phyloP scores from a whole-genome alignment of 2,329 filamentous ascomycete genomes.

The Zymoseptoria passerinii region DNA sequence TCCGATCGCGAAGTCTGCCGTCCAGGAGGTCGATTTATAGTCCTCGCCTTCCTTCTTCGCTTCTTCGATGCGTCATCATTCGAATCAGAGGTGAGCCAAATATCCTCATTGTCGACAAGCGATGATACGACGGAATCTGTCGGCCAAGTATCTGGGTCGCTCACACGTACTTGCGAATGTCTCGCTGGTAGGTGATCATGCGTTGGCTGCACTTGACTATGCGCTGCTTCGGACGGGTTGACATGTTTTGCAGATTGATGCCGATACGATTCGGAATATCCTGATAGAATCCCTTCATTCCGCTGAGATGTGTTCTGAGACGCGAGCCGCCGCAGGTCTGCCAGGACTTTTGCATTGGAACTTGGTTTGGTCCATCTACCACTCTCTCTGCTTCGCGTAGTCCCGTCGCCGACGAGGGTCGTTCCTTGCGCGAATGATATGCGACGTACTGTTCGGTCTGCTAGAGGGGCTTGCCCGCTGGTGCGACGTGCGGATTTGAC shows the following conservation, averaged over 20 bases:
- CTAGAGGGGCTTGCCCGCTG: neutral
- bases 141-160: conserved; percentile 12
- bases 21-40: conserved; percentile 9
- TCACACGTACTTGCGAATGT: conserved; percentile 6
- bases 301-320: neutral
- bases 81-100: conserved; percentile 27
- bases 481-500: neutral
- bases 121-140: conserved; percentile 14
- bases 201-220: neutral
- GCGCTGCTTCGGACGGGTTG: too few relatives aligned
- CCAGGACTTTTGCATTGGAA: conserved; percentile 20
- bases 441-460: neutral
- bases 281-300: conserved; percentile 7
- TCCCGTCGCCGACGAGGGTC: conserved; percentile 9
- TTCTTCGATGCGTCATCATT: conserved; percentile 10
- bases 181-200: neutral
- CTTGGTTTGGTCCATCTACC: conserved; percentile 1
- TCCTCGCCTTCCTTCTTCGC: conserved; percentile 1
- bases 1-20: conserved; percentile 18
- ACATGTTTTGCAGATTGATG: neutral
- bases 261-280: conserved; percentile 1
- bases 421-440: conserved; percentile 7
- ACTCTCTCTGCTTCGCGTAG: conserved; percentile 1
- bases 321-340: conserved; percentile 18
- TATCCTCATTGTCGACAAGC: conserved; percentile 18